phyloP scores from a whole-genome alignment of 2,329 filamentous ascomycete species.

The Pseudocercospora vitis region DNA sequence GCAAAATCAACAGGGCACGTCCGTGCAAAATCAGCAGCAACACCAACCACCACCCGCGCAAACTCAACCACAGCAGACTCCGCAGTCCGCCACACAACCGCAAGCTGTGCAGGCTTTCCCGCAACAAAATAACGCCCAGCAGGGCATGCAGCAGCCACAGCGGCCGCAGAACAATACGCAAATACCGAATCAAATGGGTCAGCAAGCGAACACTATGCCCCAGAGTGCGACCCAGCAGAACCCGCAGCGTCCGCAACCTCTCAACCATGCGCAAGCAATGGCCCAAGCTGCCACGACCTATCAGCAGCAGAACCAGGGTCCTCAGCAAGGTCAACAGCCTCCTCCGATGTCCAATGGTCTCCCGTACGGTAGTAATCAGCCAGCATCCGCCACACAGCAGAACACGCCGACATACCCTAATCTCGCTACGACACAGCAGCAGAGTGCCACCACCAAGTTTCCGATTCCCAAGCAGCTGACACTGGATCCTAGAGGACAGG shows the following conservation, averaged over 20 bases:
- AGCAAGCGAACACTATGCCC: conserved; percentile 24
- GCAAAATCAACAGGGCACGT: conserved; percentile 24
- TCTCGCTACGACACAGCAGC: conserved; percentile 29
- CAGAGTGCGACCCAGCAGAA: conserved; percentile 24
- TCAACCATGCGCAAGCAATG: conserved; percentile 49
- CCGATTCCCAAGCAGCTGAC: conserved; percentile 80
- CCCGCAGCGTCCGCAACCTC: conserved; percentile 34
- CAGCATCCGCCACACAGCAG: conserved; percentile 26
- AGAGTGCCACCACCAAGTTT: conserved; percentile 62
- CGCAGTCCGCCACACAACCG: conserved; percentile 30
- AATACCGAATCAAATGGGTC: conserved; percentile 25
- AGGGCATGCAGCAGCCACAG: conserved; percentile 25
- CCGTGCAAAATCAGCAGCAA: conserved; percentile 30
- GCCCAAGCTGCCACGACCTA: conserved; percentile 37
- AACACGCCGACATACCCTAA: conserved; percentile 30
- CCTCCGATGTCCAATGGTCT: conserved; percentile 30
- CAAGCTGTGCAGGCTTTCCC: conserved; percentile 25
- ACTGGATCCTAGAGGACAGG: conserved; percentile 66
- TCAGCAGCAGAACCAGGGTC: conserved; percentile 16
- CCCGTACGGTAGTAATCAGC: conserved; percentile 22
- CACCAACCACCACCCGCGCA: conserved; percentile 28
- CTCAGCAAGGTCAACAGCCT: conserved; percentile 23
- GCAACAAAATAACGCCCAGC: conserved; percentile 17
- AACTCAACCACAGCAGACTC: conserved; percentile 34
- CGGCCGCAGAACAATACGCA: conserved; percentile 28